phyloP scores from a whole-genome alignment of 2,329 filamentous ascomycete genomes.

The Elsinoe necatrix region DNA sequence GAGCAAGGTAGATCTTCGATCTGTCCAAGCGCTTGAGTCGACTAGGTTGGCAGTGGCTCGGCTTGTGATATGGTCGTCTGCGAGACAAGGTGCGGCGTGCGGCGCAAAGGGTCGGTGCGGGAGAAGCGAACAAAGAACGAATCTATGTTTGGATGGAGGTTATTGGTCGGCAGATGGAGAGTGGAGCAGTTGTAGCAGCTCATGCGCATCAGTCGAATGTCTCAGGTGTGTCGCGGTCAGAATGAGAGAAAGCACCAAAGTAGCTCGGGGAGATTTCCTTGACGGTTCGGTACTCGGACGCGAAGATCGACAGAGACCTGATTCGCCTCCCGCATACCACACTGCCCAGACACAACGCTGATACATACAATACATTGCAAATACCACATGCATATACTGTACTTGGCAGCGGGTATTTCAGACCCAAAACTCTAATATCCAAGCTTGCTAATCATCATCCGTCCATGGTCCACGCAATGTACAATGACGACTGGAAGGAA shows the following conservation, averaged over 20 bases:
- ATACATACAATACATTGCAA: not conserved
- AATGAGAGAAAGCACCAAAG: not conserved
- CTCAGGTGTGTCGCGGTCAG: conserved; percentile 14
- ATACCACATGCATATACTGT: not conserved
- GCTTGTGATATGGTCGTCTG: conserved; percentile 18
- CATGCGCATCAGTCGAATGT: conserved; percentile 14
- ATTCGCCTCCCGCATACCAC: not conserved
- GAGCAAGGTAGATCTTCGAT: conserved; percentile 1
- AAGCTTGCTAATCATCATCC: conserved; percentile 3
- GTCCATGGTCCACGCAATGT: not conserved
- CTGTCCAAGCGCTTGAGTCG: conserved; percentile 4
- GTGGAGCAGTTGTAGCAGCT: conserved; percentile 18
- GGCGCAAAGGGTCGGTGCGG: conserved; percentile 17
- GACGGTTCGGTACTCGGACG: conserved; percentile 14
- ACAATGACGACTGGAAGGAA: conserved; percentile 7
- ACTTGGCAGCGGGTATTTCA: not conserved
- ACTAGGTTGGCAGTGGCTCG: conserved; percentile 8
- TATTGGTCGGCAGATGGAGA: conserved; percentile 1
- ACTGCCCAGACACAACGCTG: not conserved
- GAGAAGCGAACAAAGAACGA: conserved; percentile 5
- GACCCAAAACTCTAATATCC: not conserved
- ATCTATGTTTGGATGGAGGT: not conserved
- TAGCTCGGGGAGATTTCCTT: not conserved
- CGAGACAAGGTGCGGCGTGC: conserved; percentile 19
- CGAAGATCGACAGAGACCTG: conserved; percentile 13